Evolutionary conservation across 495 filamentous ascomycete species (phyloP), one percentile per base, ranked within the genome.

Genomic region (Massariosphaeria phaeospora): DNA sequence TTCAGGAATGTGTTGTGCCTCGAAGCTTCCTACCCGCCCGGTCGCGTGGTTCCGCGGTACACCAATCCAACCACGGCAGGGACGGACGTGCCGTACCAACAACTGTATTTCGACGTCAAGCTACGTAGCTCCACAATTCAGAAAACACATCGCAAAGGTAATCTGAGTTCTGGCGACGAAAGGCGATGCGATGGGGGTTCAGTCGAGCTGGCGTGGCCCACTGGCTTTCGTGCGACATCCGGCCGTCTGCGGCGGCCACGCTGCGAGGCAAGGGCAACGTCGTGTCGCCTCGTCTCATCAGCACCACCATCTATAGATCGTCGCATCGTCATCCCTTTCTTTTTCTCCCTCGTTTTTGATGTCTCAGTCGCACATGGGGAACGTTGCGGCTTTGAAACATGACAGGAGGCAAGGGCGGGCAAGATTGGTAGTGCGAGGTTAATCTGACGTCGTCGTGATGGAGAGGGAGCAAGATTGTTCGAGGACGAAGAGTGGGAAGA

Each of bases 301-400:
- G 15, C 3, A 46, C 26, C 13, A 17, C 12, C 39, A 20, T 35
- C 20, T 12, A 7, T 27, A n/a, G n/a, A 34, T 9, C 30, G 9
- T 34, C 9, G n/a, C 30, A 34, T 7, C 17, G 36, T 7, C 38
- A 18, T 23, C 38, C 38, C 18, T 40, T 40, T 21, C 38, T 40
- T n/a, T 21, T 21, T 5, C 13, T 40, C 5, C n/a, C 38, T 17
- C 38, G 38, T 20, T 48, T 9, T 15, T 17, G 13, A 34, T 48
- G 45, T 48, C 45, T 48, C 15, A 46, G 43, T 46, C 24, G 29
- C 45, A 48, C 29, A 48, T 48, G 47, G 34, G 7, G 12, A 15
- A 18, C 20, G 34, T 45, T 30, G 41, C n/a, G 18, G 20, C 31
- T 34, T 21, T 36, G 46, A 49, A 49, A 36, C 29, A 49, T 49